Base-by-base conservation (phyloP, 2,329 filamentous ascomycete species). In the Eutypella sp. region DNA sequence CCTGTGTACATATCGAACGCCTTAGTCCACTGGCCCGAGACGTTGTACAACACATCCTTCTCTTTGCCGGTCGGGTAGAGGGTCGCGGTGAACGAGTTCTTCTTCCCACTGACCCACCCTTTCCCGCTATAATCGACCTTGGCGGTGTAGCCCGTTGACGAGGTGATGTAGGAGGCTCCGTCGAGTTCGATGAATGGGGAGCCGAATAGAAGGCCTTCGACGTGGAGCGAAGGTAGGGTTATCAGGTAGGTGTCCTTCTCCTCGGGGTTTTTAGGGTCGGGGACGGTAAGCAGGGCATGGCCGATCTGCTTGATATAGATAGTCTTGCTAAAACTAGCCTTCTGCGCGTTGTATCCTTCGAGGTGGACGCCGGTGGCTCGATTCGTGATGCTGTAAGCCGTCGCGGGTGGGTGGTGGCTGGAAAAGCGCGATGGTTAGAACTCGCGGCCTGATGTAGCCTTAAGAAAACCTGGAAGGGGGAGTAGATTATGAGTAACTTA, bases 401-500 rank as follows among this genome's bases (percentile, higher is more conserved):
- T 77, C 37, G 76, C 74, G 16, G 74, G 74, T 20, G 74, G 74
- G 55, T 78, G 74, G 48, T 78, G 74, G 52, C 68, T 72, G 49
- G 43, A 20, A 13, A 18, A 29, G 4, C 16, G 5, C 23, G 4
- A 27, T 22, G 8, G 44, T 55, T 24, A 55, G 45, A 23, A 42
- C 15, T 11, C 18, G 8, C 3, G 9, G n/a, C 11, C 15, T 19
- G 18, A 22, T 13, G 11, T n/a, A n/a, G n/a, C n/a, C 11, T 20
- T 23, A 20, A 3, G 18, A 16, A 39, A 20, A 3, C 15, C 19
- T 19, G 11, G 13, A 24, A 5, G 34, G n/a, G n/a, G 9, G 15
- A 6, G 10, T n/a, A n/a, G n/a, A n/a, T n/a, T n/a, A n/a, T n/a
- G 31, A 41, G 7, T 13, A 22, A 13, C 57, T 52, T 53, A 64